Base-by-base conservation (phyloP, 352 stramenopile genomes). In the Thalassiosira allenii region DNA sequence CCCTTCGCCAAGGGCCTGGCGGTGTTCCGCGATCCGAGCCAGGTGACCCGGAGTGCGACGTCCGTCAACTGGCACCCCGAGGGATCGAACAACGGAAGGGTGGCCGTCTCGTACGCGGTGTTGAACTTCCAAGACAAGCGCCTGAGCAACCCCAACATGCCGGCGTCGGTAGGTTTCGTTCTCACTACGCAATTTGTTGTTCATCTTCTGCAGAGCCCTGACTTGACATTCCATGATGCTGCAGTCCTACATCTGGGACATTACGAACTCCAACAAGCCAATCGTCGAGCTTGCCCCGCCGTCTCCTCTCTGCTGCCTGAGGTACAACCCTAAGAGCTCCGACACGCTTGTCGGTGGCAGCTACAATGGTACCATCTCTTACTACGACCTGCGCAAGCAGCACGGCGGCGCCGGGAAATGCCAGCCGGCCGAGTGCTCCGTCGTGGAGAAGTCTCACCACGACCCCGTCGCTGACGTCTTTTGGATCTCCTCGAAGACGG, bases 31-130 rank as follows among this genome's bases (percentile, higher is more conserved):
- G 97, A 99, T 81, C 95, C 96, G 5, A 96, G 97, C 74, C 76
- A 90, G 5, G 91, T 98, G 17, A 98, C 97, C 54, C 93, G 97
- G 33, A 98, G 96, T 53, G 96, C 97, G 30, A 97, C 95, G 51
- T 97, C 95, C 74, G 98, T 99, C 83, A 96, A 99, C 79, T 99
- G 97, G 97, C 96, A 99, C 77, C 97, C 97, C 0, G 97, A 99
- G 72, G 92, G 94, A 12, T 93, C 96, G 54, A 89, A 81, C 34
- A 87, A 79, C 43, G 76, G 71, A 56, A 98, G 97, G 76, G 96
- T 99, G 82, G 97, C 97, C 8, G 97, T 98, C n/a, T 98, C 96
- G 30, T 99, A 99, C 83, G 97, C 94, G 59, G 96, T 98, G 56
- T 89, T 98, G 29, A 96, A 96, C 72, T 98, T 98, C 73, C 96